These are phyloP conservation scores for Mycena vulgaris DNA, from an alignment of 768 basidiomycete genomes.

Conservation along the genomic window DNA sequence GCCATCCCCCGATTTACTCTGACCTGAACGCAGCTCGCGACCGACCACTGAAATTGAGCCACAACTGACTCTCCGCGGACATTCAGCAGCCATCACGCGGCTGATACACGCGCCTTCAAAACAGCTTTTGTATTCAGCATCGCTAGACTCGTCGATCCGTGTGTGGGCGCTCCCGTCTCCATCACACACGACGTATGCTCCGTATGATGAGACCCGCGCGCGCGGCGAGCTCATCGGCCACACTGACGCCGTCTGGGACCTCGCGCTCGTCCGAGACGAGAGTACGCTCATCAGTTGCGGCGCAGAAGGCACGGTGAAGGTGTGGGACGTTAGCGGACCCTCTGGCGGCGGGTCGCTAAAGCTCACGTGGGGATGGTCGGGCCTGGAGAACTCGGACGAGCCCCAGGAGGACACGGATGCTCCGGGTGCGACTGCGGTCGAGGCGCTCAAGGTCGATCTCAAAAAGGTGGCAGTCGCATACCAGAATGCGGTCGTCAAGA, in stretches of 20 bases:
- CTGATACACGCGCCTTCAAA: constrained; percentile 85
- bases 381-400: constrained; percentile 68
- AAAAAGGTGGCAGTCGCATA: constrained; percentile 94
- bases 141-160: constrained; percentile 93
- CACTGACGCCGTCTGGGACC: constrained; percentile 97
- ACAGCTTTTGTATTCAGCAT: constrained; percentile 89
- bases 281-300: constrained; percentile 90
- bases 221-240: constrained; percentile 91
- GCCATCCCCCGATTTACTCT: constrained; percentile 24
- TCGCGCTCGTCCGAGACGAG: constrained; percentile 88
- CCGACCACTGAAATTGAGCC: constrained; percentile 92
- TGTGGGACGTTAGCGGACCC: constrained; percentile 89
- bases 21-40: constrained; percentile 63
- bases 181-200: constrained; percentile 91
- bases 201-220: constrained; percentile 86
- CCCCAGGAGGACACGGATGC: constrained; percentile 65
- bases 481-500: constrained; percentile 89
- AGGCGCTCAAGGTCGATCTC: constrained; percentile 85
- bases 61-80: constrained; percentile 92
- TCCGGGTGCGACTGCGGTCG: constrained; percentile 87
- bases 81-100: constrained; percentile 91
- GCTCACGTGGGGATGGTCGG: constrained; percentile 87
- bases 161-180: constrained; percentile 88
- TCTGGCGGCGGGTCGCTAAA: constrained; percentile 76
- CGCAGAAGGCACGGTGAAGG: constrained; percentile 92